Base-by-base conservation (phyloP, 805 yeast genomes). In the Torulaspora indica region DNA sequence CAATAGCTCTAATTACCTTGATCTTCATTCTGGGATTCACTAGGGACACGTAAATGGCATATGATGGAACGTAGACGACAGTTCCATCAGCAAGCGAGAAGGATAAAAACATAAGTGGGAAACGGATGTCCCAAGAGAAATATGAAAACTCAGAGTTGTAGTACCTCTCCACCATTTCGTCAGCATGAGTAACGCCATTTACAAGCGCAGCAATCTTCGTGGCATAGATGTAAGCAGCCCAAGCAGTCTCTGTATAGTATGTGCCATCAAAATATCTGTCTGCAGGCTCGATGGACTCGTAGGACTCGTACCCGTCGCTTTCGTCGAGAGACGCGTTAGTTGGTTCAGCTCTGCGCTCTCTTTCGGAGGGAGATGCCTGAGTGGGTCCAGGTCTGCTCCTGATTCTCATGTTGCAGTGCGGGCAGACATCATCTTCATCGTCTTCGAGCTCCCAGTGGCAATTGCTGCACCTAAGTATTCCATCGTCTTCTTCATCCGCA, bases 401-500 rank as follows among this genome's bases (percentile, higher is more conserved):
- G 17, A 82, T 73, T 25, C 78, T 59, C 45, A 77, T 66, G 4
- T 83, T 82, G 61, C 93, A 85, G 55, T 84, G 83, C 5, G 77
- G 71, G 55, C 93, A 85, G n/a, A 64, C 69, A 3, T 73, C 65
- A 0, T 85, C 88, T 48, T 77, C 77, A 1, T 52, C 60, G 27
- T 55, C 61, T 32, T 56, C 61, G 6, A 83, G 79, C 55, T 85
- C 91, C 91, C 91, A 85, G 55, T 81, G 88, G 59, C 93, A 85
- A 45, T 77, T 75, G 6, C 84, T 77, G 56, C 93, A 85, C 43
- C 91, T 64, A 0, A 84, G 77, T 8, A 84, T 85, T 2, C 89
- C 89, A 55, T 85, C 91, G 23, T 77, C 77, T 23, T 67, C 68
- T 42, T 51, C 53, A 54, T 82, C 89, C 1, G 81, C 67, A 2